Evolutionary conservation across 1,139 yeast species (phyloP), one percentile per base, ranked within the genome.

Genomic region (Pichia sp.): DNA sequence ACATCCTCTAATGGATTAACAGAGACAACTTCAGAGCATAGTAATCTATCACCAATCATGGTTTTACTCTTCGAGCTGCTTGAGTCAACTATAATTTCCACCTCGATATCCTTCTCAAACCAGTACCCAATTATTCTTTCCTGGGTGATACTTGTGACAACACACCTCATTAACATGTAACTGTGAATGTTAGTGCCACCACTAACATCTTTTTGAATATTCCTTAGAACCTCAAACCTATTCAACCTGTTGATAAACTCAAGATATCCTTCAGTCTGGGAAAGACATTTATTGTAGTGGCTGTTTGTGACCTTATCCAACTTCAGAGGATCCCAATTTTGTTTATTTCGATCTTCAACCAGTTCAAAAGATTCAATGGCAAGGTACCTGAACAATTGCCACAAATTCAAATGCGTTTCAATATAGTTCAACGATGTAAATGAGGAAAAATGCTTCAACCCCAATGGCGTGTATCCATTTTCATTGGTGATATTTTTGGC

Each of bases 101-200:
- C 76, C 53, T 75, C 78, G 8, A 79, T 60, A n/a, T 74, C 79
- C 52, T 77, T 62, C n/a, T 78, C 77, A 51, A 66, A 57, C 59
- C 84, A 79, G 60, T 72, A 79, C 0, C 73, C 82, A 43, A 53
- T 52, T 2, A 69, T 68, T 1, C 58, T 43, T 4, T 47, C 46
- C n/a, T 42, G 15, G 8, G 16, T 6, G 23, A 49, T 50, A 2
- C 56, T 5, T 50, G 53, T 11, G 64, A 44, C 36, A 56, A 55
- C 40, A 49, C 56, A 53, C 42, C 52, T 54, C 42, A 53, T 50
- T n/a, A 56, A 47, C n/a, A 45, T 8, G 23, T 40, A 47, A 6
- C 40, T 26, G n/a, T n/a, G 13, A n/a, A 4, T 41, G 50, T 45
- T 44, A 56, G 56, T 54, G 56, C 59, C 59, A 16, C 47, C 57